A percentile compares a stretch with the other conserved stretches of the same genome.
Conservation (phyloP, 108 stramenopile species). For the Cyclostephanos invisitatus region DNA sequence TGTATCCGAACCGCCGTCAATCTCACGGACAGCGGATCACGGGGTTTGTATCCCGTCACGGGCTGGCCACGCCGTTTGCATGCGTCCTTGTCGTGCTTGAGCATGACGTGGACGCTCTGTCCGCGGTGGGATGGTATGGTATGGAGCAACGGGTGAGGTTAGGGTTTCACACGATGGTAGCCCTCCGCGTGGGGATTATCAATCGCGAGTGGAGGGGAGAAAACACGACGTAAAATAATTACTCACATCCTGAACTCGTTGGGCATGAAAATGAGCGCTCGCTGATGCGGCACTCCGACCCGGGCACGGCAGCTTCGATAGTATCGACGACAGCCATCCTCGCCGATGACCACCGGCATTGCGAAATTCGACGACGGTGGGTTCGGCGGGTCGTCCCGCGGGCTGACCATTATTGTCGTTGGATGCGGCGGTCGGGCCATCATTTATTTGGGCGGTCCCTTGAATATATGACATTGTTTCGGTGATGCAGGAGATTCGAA, state of each 20-base stretch:
- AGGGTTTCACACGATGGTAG: not conserved
- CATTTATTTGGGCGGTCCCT: not conserved
- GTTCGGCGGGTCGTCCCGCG: not conserved
- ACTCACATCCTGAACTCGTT: not conserved
- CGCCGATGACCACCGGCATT: not conserved
- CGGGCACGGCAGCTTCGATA: not conserved
- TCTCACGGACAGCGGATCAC: not conserved
- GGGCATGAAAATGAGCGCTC: not conserved
- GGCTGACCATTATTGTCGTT: not conserved
- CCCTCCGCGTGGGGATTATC: not conserved
- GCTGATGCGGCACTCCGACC: not conserved
- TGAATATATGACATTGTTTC: not conserved
- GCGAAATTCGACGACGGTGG: not conserved
- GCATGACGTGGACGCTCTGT: slow-evolving; percentile 1
- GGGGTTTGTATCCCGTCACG: not conserved
- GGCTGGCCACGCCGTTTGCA: not conserved
- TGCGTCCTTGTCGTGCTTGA: not conserved
- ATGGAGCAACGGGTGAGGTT: not conserved
- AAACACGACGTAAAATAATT: not conserved
- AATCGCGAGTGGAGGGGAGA: too few species aligned
- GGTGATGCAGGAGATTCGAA: too few species aligned
- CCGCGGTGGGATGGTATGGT: not conserved
- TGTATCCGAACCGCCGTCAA: not conserved
- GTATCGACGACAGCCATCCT: not conserved
- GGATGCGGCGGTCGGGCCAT: not conserved